Evolutionary conservation across 495 filamentous ascomycete species (phyloP), one percentile per base, ranked within the genome.

Genomic region (Aspergillus indologenus): DNA sequence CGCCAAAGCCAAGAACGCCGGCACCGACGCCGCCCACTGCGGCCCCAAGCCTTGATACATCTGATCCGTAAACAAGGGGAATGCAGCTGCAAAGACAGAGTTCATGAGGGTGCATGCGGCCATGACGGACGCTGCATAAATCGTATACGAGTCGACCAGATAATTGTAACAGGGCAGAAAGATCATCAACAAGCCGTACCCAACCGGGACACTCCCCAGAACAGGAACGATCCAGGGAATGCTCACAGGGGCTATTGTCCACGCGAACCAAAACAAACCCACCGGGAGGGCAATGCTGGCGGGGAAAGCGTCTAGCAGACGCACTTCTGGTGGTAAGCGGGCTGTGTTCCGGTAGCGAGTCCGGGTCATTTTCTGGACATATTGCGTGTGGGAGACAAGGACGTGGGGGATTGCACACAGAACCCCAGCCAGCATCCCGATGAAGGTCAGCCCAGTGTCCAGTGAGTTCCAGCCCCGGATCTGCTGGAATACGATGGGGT

Each of bases 201-300:
- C 48, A 29, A 51, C 24, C 24, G 24, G 48, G 7, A 29, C 48
- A 1, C 23, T 51, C 23, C 19, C 48, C 17, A 51, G 24, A 20
- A 51, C 18, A 15, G 23, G 24, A 18, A 51, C 48, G 23, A 29
- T 31, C 48, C 48, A 51, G 22, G 24, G 48, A 29, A 51, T 29
- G 12, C 34, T 40, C 7, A 29, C 24, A 3, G 48, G 48, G 1
- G 1, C 17, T 5, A 29, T 29, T 0, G 48, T 51, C 48, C 48
- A 51, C 48, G 48, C 48, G 24, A 51, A 51, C 48, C 48, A 51
- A 23, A 51, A 51, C 48, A 29, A 29, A 14, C 48, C 29, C 23
- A 51, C 29, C 15, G 48, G 48, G 15, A 51, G 24, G 14, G 48
- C 48, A 18, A 51, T 14, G 1, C 15, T 29, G 1, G 23, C 48